Evolutionary conservation across 2,329 filamentous ascomycete genomes (phyloP), one percentile per base, ranked within the genome.

Genomic region (Pyrenochaeta sp.): DNA sequence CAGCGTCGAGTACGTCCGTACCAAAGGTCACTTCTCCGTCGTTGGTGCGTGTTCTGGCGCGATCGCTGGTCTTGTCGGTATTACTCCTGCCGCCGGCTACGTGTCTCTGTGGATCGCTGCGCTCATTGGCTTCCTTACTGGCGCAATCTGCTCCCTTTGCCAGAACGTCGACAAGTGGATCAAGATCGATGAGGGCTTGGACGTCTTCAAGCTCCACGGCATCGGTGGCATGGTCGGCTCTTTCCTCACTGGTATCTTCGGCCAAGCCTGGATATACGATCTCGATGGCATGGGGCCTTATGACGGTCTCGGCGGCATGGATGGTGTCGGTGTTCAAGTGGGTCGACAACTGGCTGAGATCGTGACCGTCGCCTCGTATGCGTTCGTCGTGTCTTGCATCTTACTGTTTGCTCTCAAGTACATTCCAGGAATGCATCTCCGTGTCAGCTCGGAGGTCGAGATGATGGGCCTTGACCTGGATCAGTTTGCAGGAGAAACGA

Each of bases 181-280:
- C 30, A 74, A 74, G 56, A 84, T 86, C 57, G 85, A 87, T 62
- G 85, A 87, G 60, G 83, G 84, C 10, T 82, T 87, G 68, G 84
- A 87, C 59, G 84, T 87, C 42, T 87, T 87, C 78, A 86, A 85
- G 68, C 80, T 86, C 12, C 85, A 87, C 68, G 84, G 83, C 15
- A 79, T 86, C 25, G 85, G 85, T 40, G 85, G 85, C 24, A 85
- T 86, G 76, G 76, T 83, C 39, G 85, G 85, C 8, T 83, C 83
- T 28, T 85, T 87, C 73, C 68, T 87, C 46, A 87, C 85, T 2
- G 85, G 84, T 6, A 81, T 87, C 64, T 87, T 88, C 61, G 85
- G 84, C 32, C 76, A 81, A 66, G 72, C 77, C 52, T 79, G 77
- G 77, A 78, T 83, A 54, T 79, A 79, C 10, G 72, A 76, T 15